These are phyloP conservation scores for Colletotrichum filicis DNA, from an alignment of 2,329 filamentous ascomycete species.

Conservation along the genomic window DNA sequence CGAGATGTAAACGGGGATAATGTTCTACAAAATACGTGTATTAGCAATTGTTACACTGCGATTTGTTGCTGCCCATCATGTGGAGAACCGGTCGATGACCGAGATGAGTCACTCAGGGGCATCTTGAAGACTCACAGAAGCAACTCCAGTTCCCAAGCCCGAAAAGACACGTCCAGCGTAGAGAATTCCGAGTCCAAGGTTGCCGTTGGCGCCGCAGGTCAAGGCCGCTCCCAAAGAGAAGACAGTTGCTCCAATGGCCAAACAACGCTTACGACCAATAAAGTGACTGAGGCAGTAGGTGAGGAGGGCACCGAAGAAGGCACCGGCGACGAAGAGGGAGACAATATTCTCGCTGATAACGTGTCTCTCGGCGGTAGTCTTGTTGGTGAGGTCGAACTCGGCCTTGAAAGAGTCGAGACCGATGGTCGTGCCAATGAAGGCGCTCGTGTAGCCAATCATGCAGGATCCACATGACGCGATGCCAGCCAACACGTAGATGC, in stretches of 20 bases:
- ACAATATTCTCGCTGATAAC: constrained; percentile 72
- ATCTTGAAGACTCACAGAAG: constrained; percentile 20
- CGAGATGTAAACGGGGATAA: constrained; percentile 59
- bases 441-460: constrained; percentile 57
- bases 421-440: constrained; percentile 76
- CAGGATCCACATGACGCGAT: constrained; percentile 52
- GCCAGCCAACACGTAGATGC: constrained; percentile 45
- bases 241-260: constrained; percentile 49
- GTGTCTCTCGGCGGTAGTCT: constrained; percentile 54
- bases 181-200: constrained; percentile 57
- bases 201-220: constrained; percentile 64
- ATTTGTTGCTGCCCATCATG: not conserved
- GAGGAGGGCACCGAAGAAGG: constrained; percentile 74
- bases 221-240: constrained; percentile 59
- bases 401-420: constrained; percentile 68
- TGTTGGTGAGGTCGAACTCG: constrained; percentile 66
- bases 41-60: constrained; percentile 7
- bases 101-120: not conserved
- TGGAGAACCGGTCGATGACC: not conserved
- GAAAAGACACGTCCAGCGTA: constrained; percentile 63
- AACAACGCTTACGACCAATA: constrained; percentile 63
- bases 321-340: constrained; percentile 75
- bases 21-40: constrained; percentile 49
- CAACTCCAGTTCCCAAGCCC: constrained; percentile 54
- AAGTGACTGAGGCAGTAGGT: constrained; percentile 69